These are phyloP conservation scores for Theileria orientalis DNA, from an alignment of 169 alveolate species.

Conservation along the genomic window DNA sequence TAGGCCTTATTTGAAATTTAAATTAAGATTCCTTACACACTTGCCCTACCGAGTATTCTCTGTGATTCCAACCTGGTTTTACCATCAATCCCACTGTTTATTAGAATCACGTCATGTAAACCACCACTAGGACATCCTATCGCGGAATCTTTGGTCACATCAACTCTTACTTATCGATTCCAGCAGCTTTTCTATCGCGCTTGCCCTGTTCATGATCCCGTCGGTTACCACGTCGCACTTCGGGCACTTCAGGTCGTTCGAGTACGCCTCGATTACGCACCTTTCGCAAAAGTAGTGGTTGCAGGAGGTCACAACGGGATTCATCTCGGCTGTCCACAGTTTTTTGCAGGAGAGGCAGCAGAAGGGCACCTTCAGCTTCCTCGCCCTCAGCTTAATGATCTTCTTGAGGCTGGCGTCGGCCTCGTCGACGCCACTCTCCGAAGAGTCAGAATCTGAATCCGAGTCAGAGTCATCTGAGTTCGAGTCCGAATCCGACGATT, in stretches of 20 bases:
- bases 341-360: slow-evolving; percentile 83
- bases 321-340: slow-evolving; percentile 75
- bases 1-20: too few species aligned
- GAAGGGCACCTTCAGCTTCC: slow-evolving; percentile 68
- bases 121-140: too few species aligned
- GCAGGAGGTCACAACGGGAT: slow-evolving; percentile 90
- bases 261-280: slow-evolving; percentile 86
- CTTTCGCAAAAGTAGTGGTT: slow-evolving; percentile 91
- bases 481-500: slow-evolving; percentile 38
- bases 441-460: slow-evolving; percentile 18
- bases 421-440: slow-evolving; percentile 32
- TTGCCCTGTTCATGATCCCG: slow-evolving; percentile 87
- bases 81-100: too few species aligned
- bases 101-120: too few species aligned
- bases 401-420: slow-evolving; percentile 34
- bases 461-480: slow-evolving; percentile 21
- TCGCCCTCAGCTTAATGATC: slow-evolving; percentile 34
- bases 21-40: too few species aligned
- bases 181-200: slow-evolving; percentile 61
- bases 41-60: too few species aligned
- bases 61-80: too few species aligned
- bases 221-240: slow-evolving; percentile 81
- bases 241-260: slow-evolving; percentile 79
- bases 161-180: slow-evolving; percentile 40
- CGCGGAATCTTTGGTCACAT: slow-evolving; percentile 41